Conservation (phyloP, 2,329 filamentous ascomycete genomes). For the Aurifilum marmelostoma region DNA sequence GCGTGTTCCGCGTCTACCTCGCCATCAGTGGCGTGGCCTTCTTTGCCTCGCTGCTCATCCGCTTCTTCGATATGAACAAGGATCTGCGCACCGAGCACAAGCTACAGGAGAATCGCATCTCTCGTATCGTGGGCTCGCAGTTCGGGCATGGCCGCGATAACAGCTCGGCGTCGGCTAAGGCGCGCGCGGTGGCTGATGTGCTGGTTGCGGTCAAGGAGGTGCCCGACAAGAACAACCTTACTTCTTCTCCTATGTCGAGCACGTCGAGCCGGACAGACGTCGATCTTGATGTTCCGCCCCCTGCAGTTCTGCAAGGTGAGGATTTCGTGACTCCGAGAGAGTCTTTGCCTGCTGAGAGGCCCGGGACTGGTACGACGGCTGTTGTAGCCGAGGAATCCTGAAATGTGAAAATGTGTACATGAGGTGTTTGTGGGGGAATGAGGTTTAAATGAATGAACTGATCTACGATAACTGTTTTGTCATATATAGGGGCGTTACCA, state of each 20-base stretch:
- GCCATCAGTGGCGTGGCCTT: conserved; percentile 54
- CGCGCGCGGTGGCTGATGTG: background rate
- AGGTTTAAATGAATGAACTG: background rate
- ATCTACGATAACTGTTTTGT: background rate
- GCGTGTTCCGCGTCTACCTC: conserved; percentile 58
- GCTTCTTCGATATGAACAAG: conserved; percentile 52
- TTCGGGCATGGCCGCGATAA: background rate
- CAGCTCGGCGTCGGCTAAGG: background rate
- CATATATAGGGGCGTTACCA: background rate
- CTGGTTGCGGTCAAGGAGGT: background rate
- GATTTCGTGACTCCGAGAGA: background rate
- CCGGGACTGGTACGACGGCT: background rate
- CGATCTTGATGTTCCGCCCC: background rate
- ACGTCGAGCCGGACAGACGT: background rate
- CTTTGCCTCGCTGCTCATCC: conserved; percentile 54
- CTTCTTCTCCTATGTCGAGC: background rate
- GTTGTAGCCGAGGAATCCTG: background rate
- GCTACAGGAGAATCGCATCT: conserved; percentile 40
- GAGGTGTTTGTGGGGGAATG: background rate
- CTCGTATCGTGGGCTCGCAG: conserved; percentile 23
- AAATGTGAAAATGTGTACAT: background rate
- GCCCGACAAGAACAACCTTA: background rate
- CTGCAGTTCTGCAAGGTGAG: background rate
- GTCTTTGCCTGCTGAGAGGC: background rate
- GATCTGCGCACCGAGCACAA: conserved; percentile 53